These are phyloP conservation scores for Fusarium longipes DNA, from an alignment of 2,329 filamentous ascomycete species.

Conservation along the genomic window DNA sequence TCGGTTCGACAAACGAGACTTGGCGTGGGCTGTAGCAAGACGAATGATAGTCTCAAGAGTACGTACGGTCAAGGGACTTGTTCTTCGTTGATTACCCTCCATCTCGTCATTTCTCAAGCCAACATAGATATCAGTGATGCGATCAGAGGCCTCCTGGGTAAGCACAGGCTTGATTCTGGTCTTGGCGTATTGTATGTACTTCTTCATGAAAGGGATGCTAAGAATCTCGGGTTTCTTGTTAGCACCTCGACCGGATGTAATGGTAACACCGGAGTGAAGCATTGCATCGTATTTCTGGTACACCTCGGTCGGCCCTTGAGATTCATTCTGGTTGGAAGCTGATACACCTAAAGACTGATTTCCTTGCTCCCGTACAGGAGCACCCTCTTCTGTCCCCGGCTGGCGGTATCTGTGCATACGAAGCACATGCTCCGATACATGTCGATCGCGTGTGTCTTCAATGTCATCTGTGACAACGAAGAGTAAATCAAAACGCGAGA, in stretches of 20 bases:
- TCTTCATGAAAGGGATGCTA: slow-evolving; percentile 98
- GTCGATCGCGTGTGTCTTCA: slow-evolving; percentile 89
- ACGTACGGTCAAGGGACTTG: slow-evolving; percentile 94
- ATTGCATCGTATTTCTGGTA: slow-evolving; percentile 97
- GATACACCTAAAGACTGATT: slow-evolving; percentile 89
- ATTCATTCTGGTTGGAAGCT: slow-evolving; percentile 78
- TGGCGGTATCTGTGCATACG: slow-evolving; percentile 97
- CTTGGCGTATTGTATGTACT: slow-evolving; percentile 99
- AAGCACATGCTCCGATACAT: slow-evolving; percentile 94
- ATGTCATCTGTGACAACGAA: slow-evolving; percentile 99
- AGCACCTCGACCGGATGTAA: slow-evolving; percentile 78
- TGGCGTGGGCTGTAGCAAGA: slow-evolving; percentile 94
- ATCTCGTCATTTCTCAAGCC: slow-evolving; percentile 95
- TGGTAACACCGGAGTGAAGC: slow-evolving; percentile 90
- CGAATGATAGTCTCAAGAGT: slow-evolving; percentile 98
- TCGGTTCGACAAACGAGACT: slow-evolving; percentile 85
- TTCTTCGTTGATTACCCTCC: slow-evolving; percentile 91
- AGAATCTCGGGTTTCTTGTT: slow-evolving; percentile 86
- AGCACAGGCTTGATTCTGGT: slow-evolving; percentile 88
- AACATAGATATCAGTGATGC: slow-evolving; percentile 91
- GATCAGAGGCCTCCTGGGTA: slow-evolving; percentile 90
- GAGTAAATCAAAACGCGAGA: slow-evolving; percentile 97
- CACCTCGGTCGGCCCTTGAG: slow-evolving; percentile 83
- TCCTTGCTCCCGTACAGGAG: slow-evolving; percentile 88
- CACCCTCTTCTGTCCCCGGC: slow-evolving; percentile 91